These are phyloP conservation scores for Botrytis fabae DNA, from an alignment of 2,329 filamentous ascomycete species.

Conservation along the genomic window DNA sequence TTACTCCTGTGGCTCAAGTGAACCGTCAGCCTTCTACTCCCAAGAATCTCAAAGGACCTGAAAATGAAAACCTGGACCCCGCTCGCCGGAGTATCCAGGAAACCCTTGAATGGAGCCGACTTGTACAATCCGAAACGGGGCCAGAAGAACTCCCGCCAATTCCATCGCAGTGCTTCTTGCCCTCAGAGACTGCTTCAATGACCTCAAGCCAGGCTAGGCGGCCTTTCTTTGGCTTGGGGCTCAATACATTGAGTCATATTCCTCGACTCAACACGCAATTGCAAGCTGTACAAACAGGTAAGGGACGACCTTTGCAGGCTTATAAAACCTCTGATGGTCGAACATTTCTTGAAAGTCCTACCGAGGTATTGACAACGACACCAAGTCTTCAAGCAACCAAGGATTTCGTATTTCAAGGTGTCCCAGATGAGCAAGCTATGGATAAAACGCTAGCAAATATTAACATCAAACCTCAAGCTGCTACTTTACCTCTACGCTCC, in stretches of 20 bases:
- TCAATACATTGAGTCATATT: constrained; percentile 35
- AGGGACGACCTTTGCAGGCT: constrained; percentile 30
- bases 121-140: constrained; percentile 33
- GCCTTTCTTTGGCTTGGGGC: constrained; percentile 37
- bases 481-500: constrained; percentile 19
- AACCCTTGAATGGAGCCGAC: constrained; percentile 36
- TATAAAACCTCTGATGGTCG: constrained; percentile 37
- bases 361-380: constrained; percentile 34
- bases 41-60: constrained; percentile 6
- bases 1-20: constrained; percentile 22
- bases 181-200: constrained; percentile 39
- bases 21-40: constrained; percentile 18
- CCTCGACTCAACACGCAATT: constrained; percentile 27
- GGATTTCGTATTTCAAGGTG: constrained; percentile 26
- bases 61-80: constrained; percentile 15
- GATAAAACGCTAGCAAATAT: constrained; percentile 25
- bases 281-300: constrained; percentile 18
- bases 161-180: constrained; percentile 42
- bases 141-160: constrained; percentile 39
- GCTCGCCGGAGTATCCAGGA: constrained; percentile 30
- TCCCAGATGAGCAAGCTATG: constrained; percentile 11
- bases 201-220: constrained; percentile 33
- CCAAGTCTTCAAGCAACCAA: constrained; percentile 33
- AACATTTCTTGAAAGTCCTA: constrained; percentile 36
- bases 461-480: constrained; percentile 21